Percentiles rank a stretch among this genome's conserved stretches.
Conservation (phyloP, 192 early-diverging fungal species). For the Phlyctochytrium bullatum region DNA sequence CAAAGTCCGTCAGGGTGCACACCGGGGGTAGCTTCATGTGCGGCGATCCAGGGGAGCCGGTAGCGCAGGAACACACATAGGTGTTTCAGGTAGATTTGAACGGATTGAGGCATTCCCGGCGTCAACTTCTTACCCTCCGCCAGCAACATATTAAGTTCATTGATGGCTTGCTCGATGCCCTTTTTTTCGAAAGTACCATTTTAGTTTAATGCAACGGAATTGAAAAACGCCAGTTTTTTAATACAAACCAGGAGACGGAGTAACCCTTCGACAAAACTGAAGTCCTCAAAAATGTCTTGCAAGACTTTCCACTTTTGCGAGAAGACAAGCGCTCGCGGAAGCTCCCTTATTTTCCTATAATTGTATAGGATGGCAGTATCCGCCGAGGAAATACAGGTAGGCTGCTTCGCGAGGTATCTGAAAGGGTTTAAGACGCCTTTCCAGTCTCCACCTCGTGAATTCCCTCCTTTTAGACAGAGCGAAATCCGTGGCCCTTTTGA, state of each 20-base stretch:
- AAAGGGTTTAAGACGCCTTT: conserved; percentile 20
- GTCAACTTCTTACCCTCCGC: conserved; percentile 16
- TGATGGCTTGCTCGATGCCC: conserved; percentile 15
- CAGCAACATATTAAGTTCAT: conserved; percentile 13
- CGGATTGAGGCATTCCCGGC: conserved; percentile 16
- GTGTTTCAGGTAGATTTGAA: conserved; percentile 11
- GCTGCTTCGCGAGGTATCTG: conserved; percentile 10
- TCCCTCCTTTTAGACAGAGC: conserved; percentile 19
- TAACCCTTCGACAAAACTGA: conserved; percentile 24
- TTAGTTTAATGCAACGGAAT: not conserved
- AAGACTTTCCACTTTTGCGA: conserved; percentile 19
- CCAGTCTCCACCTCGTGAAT: conserved; percentile 20
- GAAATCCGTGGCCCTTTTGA: not conserved
- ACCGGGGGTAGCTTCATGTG: conserved; percentile 3
- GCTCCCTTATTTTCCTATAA: conserved; percentile 15
- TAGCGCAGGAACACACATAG: conserved; percentile 18
- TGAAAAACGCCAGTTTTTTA: too few relatives aligned
- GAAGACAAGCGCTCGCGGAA: conserved; percentile 12
- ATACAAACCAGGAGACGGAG: conserved; percentile 10
- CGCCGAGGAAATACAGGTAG: not conserved
- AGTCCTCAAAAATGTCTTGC: conserved; percentile 22
- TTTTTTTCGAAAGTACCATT: conserved; percentile 9
- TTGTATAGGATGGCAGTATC: conserved; percentile 16
- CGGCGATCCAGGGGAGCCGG: conserved; percentile 12
- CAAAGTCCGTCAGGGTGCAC: conserved; percentile 21